These are phyloP conservation scores for Amanita exitialis DNA, from an alignment of 768 basidiomycete species.

Conservation along the genomic window DNA sequence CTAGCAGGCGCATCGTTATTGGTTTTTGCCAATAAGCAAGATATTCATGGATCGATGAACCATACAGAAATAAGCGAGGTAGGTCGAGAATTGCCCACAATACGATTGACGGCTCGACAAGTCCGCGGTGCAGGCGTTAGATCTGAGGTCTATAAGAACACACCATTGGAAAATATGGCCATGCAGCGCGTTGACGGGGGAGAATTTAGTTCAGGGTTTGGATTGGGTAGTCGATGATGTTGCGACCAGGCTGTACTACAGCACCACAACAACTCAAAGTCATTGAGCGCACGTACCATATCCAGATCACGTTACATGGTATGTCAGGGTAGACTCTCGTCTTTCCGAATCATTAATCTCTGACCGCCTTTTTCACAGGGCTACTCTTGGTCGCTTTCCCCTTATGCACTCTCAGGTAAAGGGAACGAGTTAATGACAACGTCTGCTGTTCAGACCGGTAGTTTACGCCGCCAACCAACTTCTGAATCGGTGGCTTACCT, in stretches of 20 bases:
- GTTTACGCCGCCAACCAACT: background rate
- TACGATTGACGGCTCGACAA: background rate
- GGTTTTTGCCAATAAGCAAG: conserved; percentile 97
- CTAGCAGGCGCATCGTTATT: conserved; percentile 92
- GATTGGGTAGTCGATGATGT: conserved; percentile 92
- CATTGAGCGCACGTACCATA: background rate
- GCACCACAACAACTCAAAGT: conserved; percentile 17
- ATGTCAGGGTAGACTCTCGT: background rate
- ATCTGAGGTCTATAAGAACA: conserved; percentile 71
- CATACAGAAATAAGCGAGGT: conserved; percentile 78
- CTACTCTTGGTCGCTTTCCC: background rate
- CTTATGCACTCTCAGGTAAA: background rate
- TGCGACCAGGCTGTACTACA: conserved; percentile 81
- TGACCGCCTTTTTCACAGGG: background rate
- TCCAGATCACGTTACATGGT: background rate
- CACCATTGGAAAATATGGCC: conserved; percentile 87
- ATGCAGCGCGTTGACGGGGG: conserved; percentile 88
- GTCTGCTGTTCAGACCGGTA: background rate
- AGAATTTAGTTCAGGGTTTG: conserved; percentile 75
- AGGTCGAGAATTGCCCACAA: conserved; percentile 18
- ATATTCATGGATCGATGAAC: conserved; percentile 80
- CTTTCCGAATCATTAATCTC: background rate
- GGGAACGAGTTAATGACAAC: background rate
- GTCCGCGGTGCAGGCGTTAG: conserved; percentile 48
- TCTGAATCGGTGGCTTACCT: background rate